Base-by-base conservation (phyloP, 139 green algal species). In the Chlamydomonas sphaeroides region DNA sequence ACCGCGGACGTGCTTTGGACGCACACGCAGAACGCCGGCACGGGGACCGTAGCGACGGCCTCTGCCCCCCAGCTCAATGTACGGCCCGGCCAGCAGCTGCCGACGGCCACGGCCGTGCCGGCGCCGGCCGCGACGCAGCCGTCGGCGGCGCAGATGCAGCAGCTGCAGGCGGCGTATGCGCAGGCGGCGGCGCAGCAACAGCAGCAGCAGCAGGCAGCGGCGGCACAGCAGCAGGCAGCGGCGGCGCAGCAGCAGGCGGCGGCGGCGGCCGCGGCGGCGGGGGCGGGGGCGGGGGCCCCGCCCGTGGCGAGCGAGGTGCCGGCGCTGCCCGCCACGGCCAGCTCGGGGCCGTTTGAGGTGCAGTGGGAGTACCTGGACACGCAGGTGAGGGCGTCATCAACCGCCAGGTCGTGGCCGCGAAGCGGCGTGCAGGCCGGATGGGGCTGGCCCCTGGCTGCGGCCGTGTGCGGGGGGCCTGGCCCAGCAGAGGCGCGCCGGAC, bases 331-430 rank as follows among this genome's bases (percentile, higher is more conserved):
- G 33, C 56, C 11, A 32, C 65, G 28, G 26, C 35, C 48, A 68
- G 30, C 36, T 68, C 32, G 26, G 65, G n/a, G 30, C 77, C 77
- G 5, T 84, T 76, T 25, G 62, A 70, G 39, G 65, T 76, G 26
- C 41, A 48, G 35, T 84, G 77, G 77, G 77, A 84, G 77, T 84
- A 84, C 48, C 77, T 84, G 26, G 65, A 75, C 35, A 82, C 62
- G 5, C 4, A 72, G 75, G 75, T 82, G 45, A 5, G 72, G 32
- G 38, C 8, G 10, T n/a, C n/a, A n/a, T n/a, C n/a, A n/a, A n/a
- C n/a, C n/a, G n/a, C n/a, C n/a, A n/a, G n/a, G n/a, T n/a, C n/a
- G n/a, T n/a, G n/a, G n/a, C n/a, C n/a, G n/a, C n/a, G n/a, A n/a
- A n/a, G n/a, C n/a, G n/a, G n/a, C n/a, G n/a, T n/a, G n/a, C n/a